Base-by-base conservation (phyloP, 768 basidiomycete genomes). In the Xerocomus potaroensis region DNA sequence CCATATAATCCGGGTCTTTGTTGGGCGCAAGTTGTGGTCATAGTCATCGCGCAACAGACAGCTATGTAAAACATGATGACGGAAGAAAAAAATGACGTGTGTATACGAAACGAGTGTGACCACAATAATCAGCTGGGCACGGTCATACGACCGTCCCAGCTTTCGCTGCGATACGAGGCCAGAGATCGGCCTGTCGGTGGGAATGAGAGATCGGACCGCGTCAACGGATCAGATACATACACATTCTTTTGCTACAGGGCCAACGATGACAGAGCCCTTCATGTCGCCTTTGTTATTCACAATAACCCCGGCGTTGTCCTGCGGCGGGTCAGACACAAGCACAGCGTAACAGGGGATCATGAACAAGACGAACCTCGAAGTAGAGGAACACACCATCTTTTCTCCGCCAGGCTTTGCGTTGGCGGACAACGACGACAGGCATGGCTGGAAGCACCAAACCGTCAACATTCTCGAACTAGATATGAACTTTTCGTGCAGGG, bases 221-320 rank as follows among this genome's bases (percentile, higher is more conserved):
- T 22, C 4, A 8, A 26, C 11, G 21, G 41, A 22, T 2, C 0
- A 6, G 8, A 34, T 16, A 83, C 90, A 33, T 67, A 92, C 90
- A 66, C 96, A 98, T 91, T 97, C 95, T 83, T 98, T 99, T 74
- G 95, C 96, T 53, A 99, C 91, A 32, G 92, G 93, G 47, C 92
- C 92, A 29, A 92, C 90, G 66, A 96, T 95, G 50, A 91, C 90
- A 43, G 91, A 94, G 41, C 95, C 95, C 79, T 99, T 99, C 96
- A 99, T 99, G 77, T 99, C 96, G 62, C 95, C 95, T 80, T 97
- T 97, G 64, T 90, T 87, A 77, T 96, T 97, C 61, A 97, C 92
- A 53, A 95, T 95, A 45, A 95, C 93, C 69, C 93, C 92, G 34
- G 92, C 93, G 66, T 94, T 94, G 72, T 95, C 92, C 86, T 86